Conservation (phyloP, 306 rosid species). For the Trifolium repens region DNA sequence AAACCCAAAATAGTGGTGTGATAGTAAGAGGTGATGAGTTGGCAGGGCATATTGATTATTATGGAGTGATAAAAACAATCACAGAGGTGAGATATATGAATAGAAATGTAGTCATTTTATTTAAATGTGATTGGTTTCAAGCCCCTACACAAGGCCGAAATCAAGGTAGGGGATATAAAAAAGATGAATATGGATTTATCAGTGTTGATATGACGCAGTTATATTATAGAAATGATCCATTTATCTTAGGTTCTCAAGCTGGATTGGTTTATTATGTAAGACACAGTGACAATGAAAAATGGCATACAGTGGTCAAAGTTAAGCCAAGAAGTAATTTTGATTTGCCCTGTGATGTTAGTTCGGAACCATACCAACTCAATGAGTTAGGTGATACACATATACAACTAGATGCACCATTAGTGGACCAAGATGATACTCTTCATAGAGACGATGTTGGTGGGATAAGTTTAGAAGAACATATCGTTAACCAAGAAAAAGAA, state of each 20-base stretch:
- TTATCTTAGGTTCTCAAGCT: not conserved
- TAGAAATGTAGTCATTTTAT: not conserved
- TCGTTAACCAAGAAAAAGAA: not conserved
- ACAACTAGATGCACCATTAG: not conserved
- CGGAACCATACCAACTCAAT: not conserved
- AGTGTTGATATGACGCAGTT: not conserved
- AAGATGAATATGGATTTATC: not conserved
- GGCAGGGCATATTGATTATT: not conserved
- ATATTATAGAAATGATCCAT: slow-evolving; percentile 7
- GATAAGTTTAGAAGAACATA: not conserved
- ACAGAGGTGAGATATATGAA: not conserved
- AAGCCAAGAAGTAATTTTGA: not conserved
- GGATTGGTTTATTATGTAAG: slow-evolving; percentile 8
- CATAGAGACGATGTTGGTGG: slow-evolving; percentile 1
- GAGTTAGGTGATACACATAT: not conserved
- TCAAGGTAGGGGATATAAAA: not conserved
- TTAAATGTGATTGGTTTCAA: slow-evolving; percentile 19
- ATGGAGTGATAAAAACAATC: not conserved
- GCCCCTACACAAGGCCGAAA: not conserved
- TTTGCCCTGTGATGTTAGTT: not conserved
- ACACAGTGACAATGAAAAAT: not conserved
- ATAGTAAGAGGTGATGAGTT: slow-evolving; percentile 2
- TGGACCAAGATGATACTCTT: not conserved
- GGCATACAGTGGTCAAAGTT: not conserved
- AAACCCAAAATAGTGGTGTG: not conserved